Conservation (phyloP, 305 asterid species). For the Vinca major region DNA sequence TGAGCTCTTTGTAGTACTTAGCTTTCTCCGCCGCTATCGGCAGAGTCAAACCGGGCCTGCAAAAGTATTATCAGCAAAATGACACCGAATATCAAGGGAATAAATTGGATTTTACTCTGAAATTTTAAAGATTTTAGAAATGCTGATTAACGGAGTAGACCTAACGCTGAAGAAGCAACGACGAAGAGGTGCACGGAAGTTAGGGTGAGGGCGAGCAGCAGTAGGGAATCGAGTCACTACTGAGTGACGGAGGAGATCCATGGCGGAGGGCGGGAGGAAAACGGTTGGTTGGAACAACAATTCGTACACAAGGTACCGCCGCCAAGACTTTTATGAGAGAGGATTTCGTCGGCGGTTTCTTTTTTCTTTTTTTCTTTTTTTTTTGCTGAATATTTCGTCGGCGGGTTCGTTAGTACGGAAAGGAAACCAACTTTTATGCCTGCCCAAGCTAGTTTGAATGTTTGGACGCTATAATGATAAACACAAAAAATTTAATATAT, state of each 20-base stretch:
- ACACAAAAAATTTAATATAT: too few relatives aligned
- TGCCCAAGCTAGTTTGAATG: too few relatives aligned
- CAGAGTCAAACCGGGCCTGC: slow-evolving; percentile 48
- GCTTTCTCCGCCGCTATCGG: slow-evolving; percentile 57
- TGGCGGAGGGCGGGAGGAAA: slow-evolving; percentile 34
- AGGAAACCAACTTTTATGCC: not conserved
- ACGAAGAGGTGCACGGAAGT: slow-evolving; percentile 31
- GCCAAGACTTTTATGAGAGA: too few relatives aligned
- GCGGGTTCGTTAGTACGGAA: not conserved
- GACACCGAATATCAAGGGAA: not conserved
- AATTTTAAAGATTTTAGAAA: slow-evolving; percentile 5
- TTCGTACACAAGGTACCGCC: slow-evolving; percentile 7
- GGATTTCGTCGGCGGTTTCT: not conserved
- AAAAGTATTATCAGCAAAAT: slow-evolving; percentile 11
- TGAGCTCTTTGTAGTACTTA: slow-evolving; percentile 55
- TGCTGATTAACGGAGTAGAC: slow-evolving; percentile 25
- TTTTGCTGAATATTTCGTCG: not conserved
- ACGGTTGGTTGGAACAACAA: slow-evolving; percentile 22
- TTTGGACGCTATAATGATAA: too few relatives aligned
- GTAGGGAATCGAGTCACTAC: slow-evolving; percentile 33
- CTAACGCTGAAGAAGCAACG: slow-evolving; percentile 46
- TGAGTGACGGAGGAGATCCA: slow-evolving; percentile 59
- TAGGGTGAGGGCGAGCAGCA: slow-evolving; percentile 27
- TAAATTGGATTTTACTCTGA: not conserved
- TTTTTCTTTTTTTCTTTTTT: too few relatives aligned